phyloP scores from a whole-genome alignment of 1,139 yeast species.

The Barnettozyma hawaiiensis region DNA sequence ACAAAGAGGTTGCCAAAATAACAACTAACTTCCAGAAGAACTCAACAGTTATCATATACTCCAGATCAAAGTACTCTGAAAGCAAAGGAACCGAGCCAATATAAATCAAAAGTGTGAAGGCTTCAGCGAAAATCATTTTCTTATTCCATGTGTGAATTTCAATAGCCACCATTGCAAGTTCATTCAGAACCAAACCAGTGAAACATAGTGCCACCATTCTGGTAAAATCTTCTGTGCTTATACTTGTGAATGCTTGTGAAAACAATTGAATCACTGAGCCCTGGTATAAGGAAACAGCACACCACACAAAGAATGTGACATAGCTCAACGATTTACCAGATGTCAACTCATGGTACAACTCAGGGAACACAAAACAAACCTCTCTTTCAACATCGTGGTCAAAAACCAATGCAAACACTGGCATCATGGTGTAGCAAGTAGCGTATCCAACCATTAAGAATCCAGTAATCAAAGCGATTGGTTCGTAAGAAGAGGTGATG shows the following conservation, averaged over 20 bases:
- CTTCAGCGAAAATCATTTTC: conserved; percentile 67
- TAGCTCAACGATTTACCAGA: conserved; percentile 83
- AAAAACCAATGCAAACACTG: conserved; percentile 87
- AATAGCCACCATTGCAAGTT: conserved; percentile 87
- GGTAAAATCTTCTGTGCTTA: conserved; percentile 49
- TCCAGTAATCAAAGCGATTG: conserved; percentile 90
- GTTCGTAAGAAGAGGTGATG: conserved; percentile 80
- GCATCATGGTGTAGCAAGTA: conserved; percentile 96
- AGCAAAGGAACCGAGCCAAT: conserved; percentile 76
- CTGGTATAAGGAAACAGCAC: conserved; percentile 78
- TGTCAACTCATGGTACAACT: conserved; percentile 86
- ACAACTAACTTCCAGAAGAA: conserved; percentile 68
- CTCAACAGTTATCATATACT: conserved; percentile 49
- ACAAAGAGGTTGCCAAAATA: conserved; percentile 62
- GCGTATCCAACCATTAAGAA: conserved; percentile 99
- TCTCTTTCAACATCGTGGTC: conserved; percentile 92
- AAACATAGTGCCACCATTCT: conserved; percentile 82
- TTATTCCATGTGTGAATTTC: conserved; percentile 89
- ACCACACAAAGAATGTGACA: conserved; percentile 89
- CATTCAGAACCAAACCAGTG: conserved; percentile 75
- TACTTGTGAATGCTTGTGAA: conserved; percentile 69
- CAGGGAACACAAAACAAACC: conserved; percentile 87
- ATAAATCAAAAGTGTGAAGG: conserved; percentile 63
- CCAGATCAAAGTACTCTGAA: conserved; percentile 74
- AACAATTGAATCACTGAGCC: conserved; percentile 78